phyloP scores from a whole-genome alignment of 441 rosid genomes.

The Corymbia citriodora region DNA sequence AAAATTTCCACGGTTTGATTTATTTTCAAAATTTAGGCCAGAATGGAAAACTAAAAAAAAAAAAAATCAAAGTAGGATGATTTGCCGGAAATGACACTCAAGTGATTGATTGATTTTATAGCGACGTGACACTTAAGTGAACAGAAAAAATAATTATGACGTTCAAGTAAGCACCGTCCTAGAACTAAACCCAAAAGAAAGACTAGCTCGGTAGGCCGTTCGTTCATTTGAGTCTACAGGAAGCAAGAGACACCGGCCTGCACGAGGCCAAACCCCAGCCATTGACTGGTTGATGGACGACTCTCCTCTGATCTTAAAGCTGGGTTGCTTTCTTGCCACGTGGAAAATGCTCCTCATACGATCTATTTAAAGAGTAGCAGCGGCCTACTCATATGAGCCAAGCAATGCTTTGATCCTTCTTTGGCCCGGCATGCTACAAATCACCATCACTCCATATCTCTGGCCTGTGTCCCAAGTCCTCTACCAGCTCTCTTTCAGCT shows the following conservation, averaged over 20 bases:
- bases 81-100: not conserved
- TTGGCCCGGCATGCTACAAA: not conserved
- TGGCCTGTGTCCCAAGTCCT: not conserved
- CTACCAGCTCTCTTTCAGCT: not conserved
- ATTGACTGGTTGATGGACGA: not conserved
- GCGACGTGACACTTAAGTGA: not conserved
- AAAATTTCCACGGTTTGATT: not conserved
- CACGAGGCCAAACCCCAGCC: not conserved
- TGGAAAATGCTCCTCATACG: not conserved
- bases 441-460: not conserved
- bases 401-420: not conserved
- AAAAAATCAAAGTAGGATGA: not conserved
- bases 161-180: no score
- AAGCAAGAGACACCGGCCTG: not conserved
- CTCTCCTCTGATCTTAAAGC: not conserved
- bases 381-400: not conserved
- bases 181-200: no score
- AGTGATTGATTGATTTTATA: no score
- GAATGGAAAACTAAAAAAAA: no score
- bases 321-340: not conserved
- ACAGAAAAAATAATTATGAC: no score
- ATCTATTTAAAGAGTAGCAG: accelerated
- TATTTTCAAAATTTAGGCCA: no score
- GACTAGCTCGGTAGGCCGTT: no score
- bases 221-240: not conserved